Evolutionary conservation across 78 protist genomes (phyloP).

Genomic region (Monosiga brevicollis): DNA sequence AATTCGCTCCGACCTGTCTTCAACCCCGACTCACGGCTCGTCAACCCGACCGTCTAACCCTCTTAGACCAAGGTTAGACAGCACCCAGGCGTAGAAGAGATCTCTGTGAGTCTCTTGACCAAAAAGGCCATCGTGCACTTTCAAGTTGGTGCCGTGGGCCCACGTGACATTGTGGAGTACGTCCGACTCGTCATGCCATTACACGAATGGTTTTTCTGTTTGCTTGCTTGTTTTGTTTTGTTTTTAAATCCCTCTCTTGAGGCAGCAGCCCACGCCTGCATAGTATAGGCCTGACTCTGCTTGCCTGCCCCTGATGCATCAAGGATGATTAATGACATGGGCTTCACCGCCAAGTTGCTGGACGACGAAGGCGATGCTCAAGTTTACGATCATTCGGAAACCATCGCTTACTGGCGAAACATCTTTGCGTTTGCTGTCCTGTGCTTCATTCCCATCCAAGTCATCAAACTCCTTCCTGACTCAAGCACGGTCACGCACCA

Average conservation of each 20-base stretch:
- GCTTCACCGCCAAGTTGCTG: not conserved
- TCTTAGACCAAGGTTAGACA: not conserved
- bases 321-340: not conserved
- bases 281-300: not conserved
- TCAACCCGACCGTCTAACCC: not conserved
- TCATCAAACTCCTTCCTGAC: not conserved
- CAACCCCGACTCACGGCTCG: not conserved
- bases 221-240: no score
- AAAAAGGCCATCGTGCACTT: not conserved
- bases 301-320: not conserved
- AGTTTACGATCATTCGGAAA: not conserved
- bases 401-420: no score
- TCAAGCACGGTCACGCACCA: no score
- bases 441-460: not conserved
- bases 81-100: not conserved
- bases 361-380: not conserved
- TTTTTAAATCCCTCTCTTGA: no score
- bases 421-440: conserved; percentile 3
- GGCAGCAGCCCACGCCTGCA: not conserved
- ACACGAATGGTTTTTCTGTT: not conserved
- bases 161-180: not conserved
- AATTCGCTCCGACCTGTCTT: not conserved
- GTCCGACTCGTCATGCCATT: not conserved
- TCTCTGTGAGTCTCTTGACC: not conserved
- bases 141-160: not conserved